These are phyloP conservation scores for Hypoxylon sp. DNA, from an alignment of 2,329 filamentous ascomycete genomes.

Conservation along the genomic window DNA sequence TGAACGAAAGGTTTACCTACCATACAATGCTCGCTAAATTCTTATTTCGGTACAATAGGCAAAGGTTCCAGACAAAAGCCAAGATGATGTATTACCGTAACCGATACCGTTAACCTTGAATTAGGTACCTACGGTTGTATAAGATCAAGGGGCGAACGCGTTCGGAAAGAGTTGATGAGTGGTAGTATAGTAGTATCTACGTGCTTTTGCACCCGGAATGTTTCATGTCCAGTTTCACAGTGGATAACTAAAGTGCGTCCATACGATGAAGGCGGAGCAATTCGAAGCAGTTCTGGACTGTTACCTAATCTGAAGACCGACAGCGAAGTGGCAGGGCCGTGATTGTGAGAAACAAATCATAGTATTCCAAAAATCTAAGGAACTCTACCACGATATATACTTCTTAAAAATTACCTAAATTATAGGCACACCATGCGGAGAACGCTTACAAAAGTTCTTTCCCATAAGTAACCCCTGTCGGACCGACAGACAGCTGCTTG, in stretches of 20 bases:
- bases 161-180: neutral
- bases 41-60: neutral
- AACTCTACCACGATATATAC: no score
- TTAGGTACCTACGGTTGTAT: no score
- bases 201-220: neutral
- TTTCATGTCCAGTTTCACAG: no score
- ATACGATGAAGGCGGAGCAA: neutral
- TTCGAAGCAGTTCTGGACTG: neutral
- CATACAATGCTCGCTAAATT: neutral
- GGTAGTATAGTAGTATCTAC: neutral
- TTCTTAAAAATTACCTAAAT: no score
- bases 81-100: neutral
- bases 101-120: neutral
- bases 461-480: no score
- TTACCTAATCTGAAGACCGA: neutral
- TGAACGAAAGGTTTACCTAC: no score
- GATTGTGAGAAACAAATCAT: neutral
- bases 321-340: neutral
- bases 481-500: no score
- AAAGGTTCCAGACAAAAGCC: neutral
- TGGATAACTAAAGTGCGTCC: neutral
- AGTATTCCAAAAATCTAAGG: no score
- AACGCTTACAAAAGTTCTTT: no score
- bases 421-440: no score
- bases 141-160: neutral